Base-by-base conservation (phyloP, 768 basidiomycete genomes). In the Brasilioporus rufonigricans region DNA sequence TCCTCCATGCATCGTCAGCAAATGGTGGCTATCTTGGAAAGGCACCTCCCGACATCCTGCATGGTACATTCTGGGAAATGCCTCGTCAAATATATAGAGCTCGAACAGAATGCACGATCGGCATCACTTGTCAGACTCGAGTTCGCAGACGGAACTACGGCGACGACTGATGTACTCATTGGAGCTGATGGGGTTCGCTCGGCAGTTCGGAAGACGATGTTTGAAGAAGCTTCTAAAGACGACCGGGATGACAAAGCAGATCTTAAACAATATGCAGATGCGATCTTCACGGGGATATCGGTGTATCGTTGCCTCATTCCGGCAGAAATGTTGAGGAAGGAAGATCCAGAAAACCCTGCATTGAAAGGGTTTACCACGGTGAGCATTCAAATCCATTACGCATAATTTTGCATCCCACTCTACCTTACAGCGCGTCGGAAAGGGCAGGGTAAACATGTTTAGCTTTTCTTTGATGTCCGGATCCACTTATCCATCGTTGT, bases 151-250 rank as follows among this genome's bases (percentile, higher is more conserved):
- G 57, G 60, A 7, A 60, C 57, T 1, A 50, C 21, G 2, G 50
- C 71, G 11, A 67, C 61, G 27, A 68, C 77, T 10, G 74, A 81
- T 47, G 58, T 80, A 16, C 71, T 80, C 5, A 56, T 80, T 44
- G 80, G 77, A 4, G 76, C 76, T 38, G 79, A 80, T 56, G 80
- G 80, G 4, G 69, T 80, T 21, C 69, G 63, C 16, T 71, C 66
- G 1, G 44, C 49, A 2, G 63, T 67, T 23, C 71, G 70, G 29
- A 63, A 57, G 29, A 51, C 50, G 1, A 61, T 71, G 56, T 61
- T 67, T 18, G 63, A 59, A 41, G 23, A 29, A 39, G 64, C 57
- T 2, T 60, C 56, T 6, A n/a, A 31, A n/a, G 56, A 51, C 1
- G 5, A 46, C 1, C 6, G 11, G 1, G 16, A 54, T 4, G 26